A percentile compares a stretch with the other conserved stretches of the same genome.
These are phyloP conservation scores for Mesembryanthemum crystallinum DNA, from an alignment of 148 eudicot species.

Conservation along the genomic window DNA sequence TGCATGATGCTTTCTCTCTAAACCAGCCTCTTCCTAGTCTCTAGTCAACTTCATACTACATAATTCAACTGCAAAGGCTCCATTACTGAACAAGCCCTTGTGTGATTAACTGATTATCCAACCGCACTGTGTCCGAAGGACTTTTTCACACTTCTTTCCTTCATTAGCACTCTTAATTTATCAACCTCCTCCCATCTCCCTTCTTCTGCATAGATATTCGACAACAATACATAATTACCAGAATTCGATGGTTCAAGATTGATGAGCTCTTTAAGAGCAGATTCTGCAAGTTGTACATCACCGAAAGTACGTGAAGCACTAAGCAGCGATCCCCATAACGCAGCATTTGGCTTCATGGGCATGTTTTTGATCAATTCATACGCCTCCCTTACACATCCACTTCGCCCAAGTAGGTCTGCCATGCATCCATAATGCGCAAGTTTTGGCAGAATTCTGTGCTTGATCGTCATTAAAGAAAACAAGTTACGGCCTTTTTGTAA, in stretches of 20 bases:
- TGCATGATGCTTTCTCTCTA: not conserved
- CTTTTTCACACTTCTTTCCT: slow-evolving; percentile 43
- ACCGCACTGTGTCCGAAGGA: slow-evolving; percentile 50
- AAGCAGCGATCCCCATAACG: slow-evolving; percentile 65
- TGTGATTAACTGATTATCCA: slow-evolving; percentile 26
- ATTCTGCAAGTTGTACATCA: slow-evolving; percentile 54
- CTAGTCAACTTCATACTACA: not conserved
- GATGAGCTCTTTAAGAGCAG: slow-evolving; percentile 56
- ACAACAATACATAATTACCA: slow-evolving; percentile 63
- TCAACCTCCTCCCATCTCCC: slow-evolving; percentile 69
- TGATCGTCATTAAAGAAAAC: slow-evolving; percentile 44
- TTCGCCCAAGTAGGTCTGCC: slow-evolving; percentile 68
- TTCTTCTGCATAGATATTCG: slow-evolving; percentile 66
- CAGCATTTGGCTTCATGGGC: slow-evolving; percentile 68
- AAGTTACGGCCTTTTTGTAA: slow-evolving; percentile 48
- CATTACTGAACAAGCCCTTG: not conserved
- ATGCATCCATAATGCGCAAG: slow-evolving; percentile 80
- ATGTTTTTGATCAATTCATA: slow-evolving; percentile 47
- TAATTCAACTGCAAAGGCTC: not conserved
- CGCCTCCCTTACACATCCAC: slow-evolving; percentile 60
- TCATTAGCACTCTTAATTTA: slow-evolving; percentile 52
- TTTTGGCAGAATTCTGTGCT: slow-evolving; percentile 41
- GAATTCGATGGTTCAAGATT: slow-evolving; percentile 67
- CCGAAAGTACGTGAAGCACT: slow-evolving; percentile 53
- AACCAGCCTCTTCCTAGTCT: not conserved